Evolutionary conservation across 805 yeast genomes (phyloP), one percentile per base, ranked within the genome.

Genomic region (Kurtzmaniella cleridarum): DNA sequence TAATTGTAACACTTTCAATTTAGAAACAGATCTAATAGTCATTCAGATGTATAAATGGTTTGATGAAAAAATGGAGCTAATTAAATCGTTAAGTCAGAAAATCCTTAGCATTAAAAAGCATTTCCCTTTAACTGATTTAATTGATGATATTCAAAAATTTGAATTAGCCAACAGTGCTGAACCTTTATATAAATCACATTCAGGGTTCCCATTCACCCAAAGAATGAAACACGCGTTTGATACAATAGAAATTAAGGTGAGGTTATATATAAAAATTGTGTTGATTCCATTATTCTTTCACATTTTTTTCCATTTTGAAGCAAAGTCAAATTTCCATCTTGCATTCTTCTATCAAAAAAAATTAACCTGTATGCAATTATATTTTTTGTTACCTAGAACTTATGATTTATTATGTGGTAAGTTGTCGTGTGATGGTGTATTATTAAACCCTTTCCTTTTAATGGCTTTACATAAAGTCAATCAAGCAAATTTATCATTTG

Each of bases 291-390:
- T 57, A 27, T 52, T 62, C 41, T 60, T 49, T 30, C 65, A 63
- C 31, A 43, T 76, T 8, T 58, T 60, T 32, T 46, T 63, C n/a
- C 65, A 67, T 41, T 73, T 66, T 41, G 73, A 67, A 41, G 40
- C 43, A 11, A 43, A 45, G 8, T 43, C 47, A 1, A 53, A 66
- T 29, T 29, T 47, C 6, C 55, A 51, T 2, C 53, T 60, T 26
- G 55, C 69, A 1, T 63, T 57, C 37, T 54, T 59, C 30, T 64
- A 57, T 41, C 40, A 64, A 24, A 60, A 58, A 33, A 61, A 61
- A 36, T 45, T 63, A 2, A 14, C 58, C 17, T 41, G 38, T 7
- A 37, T 47, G 27, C 31, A 36, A 3, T 46, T 54, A 23, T 46
- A 51, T 30, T 57, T 53, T 36, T 35, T 60, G 10, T 37, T 53